Evolutionary conservation across 2,329 filamentous ascomycete species (phyloP).

Genomic region (Trichophyton verrucosum): DNA sequence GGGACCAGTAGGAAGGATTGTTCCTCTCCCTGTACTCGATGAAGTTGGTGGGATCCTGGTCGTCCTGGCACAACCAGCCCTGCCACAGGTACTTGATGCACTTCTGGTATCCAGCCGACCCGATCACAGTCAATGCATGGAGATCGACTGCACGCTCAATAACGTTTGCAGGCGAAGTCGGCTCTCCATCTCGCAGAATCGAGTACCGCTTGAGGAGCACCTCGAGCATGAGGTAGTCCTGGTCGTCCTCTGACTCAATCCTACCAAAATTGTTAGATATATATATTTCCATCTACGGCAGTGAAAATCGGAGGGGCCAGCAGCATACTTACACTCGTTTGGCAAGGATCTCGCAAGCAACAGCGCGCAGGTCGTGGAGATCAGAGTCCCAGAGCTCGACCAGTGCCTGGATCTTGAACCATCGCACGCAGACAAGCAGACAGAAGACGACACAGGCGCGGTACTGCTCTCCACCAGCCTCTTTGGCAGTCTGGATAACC

Average conservation of each 20-base stretch:
- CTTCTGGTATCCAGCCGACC: constrained; percentile 88
- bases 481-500: constrained; percentile 67
- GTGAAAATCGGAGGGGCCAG: not conserved
- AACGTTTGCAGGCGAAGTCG: constrained; percentile 68
- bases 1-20: constrained; percentile 61
- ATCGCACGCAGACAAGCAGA: constrained; percentile 59
- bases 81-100: constrained; percentile 88
- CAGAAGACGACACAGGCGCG: constrained; percentile 72
- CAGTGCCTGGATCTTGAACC: constrained; percentile 67
- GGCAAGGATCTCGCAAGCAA: constrained; percentile 81
- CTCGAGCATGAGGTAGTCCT: constrained; percentile 63
- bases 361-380: constrained; percentile 63
- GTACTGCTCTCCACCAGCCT: constrained; percentile 66
- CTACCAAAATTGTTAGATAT: constrained; percentile 27
- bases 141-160: constrained; percentile 89
- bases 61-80: constrained; percentile 94
- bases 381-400: constrained; percentile 87
- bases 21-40: constrained; percentile 75
- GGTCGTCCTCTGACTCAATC: constrained; percentile 76
- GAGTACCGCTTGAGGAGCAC: constrained; percentile 83
- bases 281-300: not conserved
- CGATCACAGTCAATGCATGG: constrained; percentile 78
- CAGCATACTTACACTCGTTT: constrained; percentile 50
- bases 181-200: constrained; percentile 57
- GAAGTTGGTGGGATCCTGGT: constrained; percentile 79